phyloP scores from a whole-genome alignment of 176 grass and related monocot species.

The Zoysia pacifica region DNA sequence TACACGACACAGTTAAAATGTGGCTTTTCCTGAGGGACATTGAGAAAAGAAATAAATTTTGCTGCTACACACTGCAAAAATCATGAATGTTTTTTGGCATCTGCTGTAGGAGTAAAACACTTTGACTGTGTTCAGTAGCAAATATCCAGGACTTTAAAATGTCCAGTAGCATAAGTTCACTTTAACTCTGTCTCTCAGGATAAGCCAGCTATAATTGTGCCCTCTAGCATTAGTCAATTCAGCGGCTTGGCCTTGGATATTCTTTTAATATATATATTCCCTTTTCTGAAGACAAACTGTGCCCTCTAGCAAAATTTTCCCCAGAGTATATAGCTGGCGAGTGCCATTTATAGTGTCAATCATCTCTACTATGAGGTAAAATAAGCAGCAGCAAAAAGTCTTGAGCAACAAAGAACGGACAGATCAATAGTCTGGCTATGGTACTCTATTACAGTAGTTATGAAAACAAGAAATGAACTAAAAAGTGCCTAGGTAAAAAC shows the following conservation, averaged over 20 bases:
- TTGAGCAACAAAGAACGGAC: background rate
- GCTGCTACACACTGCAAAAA: background rate
- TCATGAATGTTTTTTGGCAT: background rate
- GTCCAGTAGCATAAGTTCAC: background rate
- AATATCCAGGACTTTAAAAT: background rate
- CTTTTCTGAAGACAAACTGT: no score
- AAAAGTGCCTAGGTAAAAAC: slow-evolving; percentile 22
- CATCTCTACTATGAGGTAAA: background rate
- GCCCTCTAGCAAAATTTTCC: background rate
- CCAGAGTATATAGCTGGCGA: background rate
- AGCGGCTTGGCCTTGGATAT: no score
- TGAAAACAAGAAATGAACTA: slow-evolving; percentile 16
- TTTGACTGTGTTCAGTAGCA: background rate
- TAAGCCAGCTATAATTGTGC: background rate
- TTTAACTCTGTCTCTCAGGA: background rate
- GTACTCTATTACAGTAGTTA: background rate
- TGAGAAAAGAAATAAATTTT: background rate
- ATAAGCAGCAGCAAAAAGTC: slow-evolving; percentile 3
- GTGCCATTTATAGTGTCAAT: background rate
- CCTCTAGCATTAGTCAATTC: background rate
- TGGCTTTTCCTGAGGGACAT: background rate
- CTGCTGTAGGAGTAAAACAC: background rate
- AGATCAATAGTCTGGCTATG: background rate
- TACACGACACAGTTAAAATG: background rate
- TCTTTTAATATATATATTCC: no score